Conservation (phyloP, 169 alveolate genomes). For the Eimeria maxima region DNA sequence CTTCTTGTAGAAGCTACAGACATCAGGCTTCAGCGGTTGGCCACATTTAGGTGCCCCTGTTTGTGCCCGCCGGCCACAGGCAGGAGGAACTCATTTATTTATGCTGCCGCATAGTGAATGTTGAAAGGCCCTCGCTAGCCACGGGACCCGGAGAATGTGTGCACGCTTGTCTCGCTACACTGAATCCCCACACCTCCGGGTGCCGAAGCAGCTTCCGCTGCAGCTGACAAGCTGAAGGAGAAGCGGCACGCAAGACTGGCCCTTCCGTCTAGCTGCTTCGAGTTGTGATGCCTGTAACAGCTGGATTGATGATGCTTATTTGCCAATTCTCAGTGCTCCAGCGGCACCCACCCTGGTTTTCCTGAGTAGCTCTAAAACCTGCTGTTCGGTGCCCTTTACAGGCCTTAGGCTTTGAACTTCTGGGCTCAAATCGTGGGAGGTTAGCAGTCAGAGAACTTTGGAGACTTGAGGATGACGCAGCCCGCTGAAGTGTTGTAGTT, state of each 20-base stretch:
- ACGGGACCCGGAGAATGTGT: not conserved
- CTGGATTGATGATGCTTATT: not conserved
- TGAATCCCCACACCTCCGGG: not conserved
- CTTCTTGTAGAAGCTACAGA: not conserved
- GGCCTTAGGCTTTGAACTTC: not conserved
- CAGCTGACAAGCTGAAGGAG: not conserved
- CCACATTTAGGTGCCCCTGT: not conserved
- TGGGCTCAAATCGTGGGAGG: not conserved
- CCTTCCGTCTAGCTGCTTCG: not conserved
- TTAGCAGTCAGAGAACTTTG: not conserved
- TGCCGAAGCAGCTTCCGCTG: not conserved
- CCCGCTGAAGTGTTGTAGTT: not conserved
- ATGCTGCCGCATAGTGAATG: not conserved
- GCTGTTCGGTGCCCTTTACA: not conserved
- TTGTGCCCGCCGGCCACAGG: not conserved
- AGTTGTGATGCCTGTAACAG: not conserved
- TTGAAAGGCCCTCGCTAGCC: not conserved
- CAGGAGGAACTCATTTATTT: not conserved
- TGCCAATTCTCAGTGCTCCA: not conserved
- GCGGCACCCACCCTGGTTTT: not conserved
- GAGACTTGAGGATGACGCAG: not conserved
- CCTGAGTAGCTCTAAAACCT: not conserved
- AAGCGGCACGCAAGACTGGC: not conserved
- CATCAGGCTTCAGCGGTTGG: not conserved
- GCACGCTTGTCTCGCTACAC: not conserved